These are phyloP conservation scores for Venturia effusa DNA, from an alignment of 2,329 filamentous ascomycete genomes.

Conservation along the genomic window DNA sequence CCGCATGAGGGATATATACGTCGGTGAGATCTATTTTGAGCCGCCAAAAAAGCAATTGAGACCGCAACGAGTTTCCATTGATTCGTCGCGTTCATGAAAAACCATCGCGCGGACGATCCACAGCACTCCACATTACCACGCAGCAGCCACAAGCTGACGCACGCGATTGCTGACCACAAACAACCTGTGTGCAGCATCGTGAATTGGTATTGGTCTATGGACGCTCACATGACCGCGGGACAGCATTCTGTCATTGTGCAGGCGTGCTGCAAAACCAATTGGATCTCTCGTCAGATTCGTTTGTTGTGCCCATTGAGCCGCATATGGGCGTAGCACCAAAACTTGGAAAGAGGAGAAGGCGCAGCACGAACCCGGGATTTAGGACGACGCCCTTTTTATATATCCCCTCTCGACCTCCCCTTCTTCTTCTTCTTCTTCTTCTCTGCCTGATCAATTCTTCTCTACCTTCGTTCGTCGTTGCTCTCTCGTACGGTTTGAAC, in stretches of 20 bases:
- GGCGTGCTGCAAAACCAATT: background rate
- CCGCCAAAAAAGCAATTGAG: background rate
- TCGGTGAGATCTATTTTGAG: background rate
- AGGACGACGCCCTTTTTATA: background rate
- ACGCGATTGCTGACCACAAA: too few relatives aligned
- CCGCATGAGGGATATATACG: background rate
- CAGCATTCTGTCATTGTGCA: background rate
- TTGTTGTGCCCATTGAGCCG: background rate
- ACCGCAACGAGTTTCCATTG: background rate
- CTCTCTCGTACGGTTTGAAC: too few relatives aligned
- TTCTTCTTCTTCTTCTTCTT: background rate
- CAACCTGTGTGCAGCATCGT: too few relatives aligned
- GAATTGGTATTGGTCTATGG: too few relatives aligned
- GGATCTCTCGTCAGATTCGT: background rate
- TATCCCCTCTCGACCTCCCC: background rate
- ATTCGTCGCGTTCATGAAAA: too few relatives aligned
- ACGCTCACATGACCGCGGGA: background rate
- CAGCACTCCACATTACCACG: too few relatives aligned
- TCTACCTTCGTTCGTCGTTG: background rate
- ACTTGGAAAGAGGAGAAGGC: too few relatives aligned
- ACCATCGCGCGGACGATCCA: too few relatives aligned
- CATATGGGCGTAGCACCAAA: too few relatives aligned
- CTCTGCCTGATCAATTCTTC: background rate
- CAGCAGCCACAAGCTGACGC: too few relatives aligned
- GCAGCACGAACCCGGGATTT: background rate